Evolutionary conservation across 2,329 filamentous ascomycete genomes (phyloP).

Genomic region (Lachnellula suecica): DNA sequence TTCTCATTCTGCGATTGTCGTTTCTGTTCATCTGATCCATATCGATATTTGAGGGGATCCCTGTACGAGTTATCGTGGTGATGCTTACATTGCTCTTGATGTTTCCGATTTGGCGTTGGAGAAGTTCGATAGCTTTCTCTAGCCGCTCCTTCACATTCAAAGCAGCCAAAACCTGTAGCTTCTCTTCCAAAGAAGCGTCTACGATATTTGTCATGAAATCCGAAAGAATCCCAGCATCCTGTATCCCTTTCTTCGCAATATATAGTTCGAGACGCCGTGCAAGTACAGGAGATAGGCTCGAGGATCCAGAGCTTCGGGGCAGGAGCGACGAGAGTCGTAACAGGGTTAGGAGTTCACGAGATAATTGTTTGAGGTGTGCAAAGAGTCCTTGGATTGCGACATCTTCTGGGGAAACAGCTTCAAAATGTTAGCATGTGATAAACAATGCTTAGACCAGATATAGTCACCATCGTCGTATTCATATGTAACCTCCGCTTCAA

Average conservation of each 20-base stretch:
- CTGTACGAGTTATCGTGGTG: constrained; percentile 70
- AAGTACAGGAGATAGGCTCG: constrained; percentile 76
- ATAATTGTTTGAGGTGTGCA: constrained; percentile 76
- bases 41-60: constrained; percentile 58
- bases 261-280: constrained; percentile 84
- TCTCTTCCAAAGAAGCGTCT: constrained; percentile 86
- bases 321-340: constrained; percentile 84
- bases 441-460: not conserved
- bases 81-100: constrained; percentile 89
- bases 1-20: constrained; percentile 37
- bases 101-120: constrained; percentile 77
- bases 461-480: constrained; percentile 68
- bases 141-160: constrained; percentile 76
- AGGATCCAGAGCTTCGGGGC: constrained; percentile 62
- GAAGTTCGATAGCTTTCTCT: constrained; percentile 77
- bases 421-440: constrained; percentile 16
- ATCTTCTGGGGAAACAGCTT: constrained; percentile 47
- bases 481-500: constrained; percentile 76
- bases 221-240: constrained; percentile 81
- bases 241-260: constrained; percentile 77
- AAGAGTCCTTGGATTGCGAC: constrained; percentile 70
- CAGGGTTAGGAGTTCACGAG: constrained; percentile 81
- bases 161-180: constrained; percentile 81
- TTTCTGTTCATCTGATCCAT: constrained; percentile 52
- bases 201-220: constrained; percentile 97